A percentile compares a stretch with the other conserved stretches of the same genome.
Evolutionary conservation across 495 filamentous ascomycete genomes (phyloP).

Genomic region (Delitschia confertaspora): DNA sequence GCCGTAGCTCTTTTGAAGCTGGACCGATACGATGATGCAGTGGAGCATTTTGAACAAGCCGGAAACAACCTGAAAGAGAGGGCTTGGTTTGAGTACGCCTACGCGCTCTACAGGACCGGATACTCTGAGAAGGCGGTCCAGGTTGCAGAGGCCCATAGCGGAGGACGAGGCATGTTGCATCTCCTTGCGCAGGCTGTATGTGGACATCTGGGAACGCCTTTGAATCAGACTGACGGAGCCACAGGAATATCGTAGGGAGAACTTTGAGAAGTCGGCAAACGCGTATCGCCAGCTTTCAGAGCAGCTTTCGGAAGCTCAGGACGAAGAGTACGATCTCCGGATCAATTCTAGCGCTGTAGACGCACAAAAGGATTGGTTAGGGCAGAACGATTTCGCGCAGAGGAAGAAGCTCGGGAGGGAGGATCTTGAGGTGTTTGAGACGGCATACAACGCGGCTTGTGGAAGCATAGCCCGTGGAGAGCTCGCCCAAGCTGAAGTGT

Average conservation of each 20-base stretch:
- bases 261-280: conserved; percentile 61
- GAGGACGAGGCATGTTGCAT: conserved; percentile 60
- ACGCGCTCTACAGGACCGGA: conserved; percentile 84
- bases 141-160: conserved; percentile 42
- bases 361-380: conserved; percentile 82
- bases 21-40: conserved; percentile 85
- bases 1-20: conserved; percentile 83
- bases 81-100: conserved; percentile 73
- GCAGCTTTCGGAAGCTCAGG: conserved; percentile 40
- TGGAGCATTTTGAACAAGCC: conserved; percentile 64
- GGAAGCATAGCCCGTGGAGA: conserved; percentile 72
- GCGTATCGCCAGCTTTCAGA: conserved; percentile 57
- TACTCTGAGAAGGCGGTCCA: conserved; percentile 60
- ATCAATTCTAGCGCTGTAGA: conserved; percentile 77
- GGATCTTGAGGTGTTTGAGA: conserved; percentile 87
- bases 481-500: conserved; percentile 60
- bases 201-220: conserved; percentile 2
- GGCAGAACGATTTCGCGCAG: conserved; percentile 43
- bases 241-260: conserved; percentile 72
- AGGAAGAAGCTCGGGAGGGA: conserved; percentile 56
- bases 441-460: conserved; percentile 86
- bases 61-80: conserved; percentile 56
- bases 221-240: conserved; percentile 11
- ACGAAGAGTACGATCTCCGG: conserved; percentile 75
- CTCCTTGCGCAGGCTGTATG: conserved; percentile 78